A percentile compares a stretch with the other conserved stretches of the same genome.
These are phyloP conservation scores for Aspergillus incahuasiensis DNA, from an alignment of 495 filamentous ascomycete genomes.

Conservation along the genomic window DNA sequence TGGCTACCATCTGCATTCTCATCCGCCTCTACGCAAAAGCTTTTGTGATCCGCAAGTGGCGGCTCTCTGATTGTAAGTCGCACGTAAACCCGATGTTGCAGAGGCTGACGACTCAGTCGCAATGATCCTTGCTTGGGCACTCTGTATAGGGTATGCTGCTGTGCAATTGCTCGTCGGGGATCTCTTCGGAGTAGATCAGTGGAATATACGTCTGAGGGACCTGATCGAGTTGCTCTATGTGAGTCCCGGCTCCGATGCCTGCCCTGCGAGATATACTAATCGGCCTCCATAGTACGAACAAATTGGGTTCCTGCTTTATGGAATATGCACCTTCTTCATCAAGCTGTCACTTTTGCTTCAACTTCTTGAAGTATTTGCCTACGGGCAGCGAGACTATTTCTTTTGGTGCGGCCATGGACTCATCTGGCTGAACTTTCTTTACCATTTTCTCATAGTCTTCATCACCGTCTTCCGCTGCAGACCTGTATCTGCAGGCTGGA, in stretches of 20 bases:
- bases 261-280: neutral
- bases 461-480: neutral
- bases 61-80: constrained; percentile 2
- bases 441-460: neutral
- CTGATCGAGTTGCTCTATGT: neutral
- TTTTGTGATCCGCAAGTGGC: neutral
- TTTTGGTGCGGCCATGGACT: neutral
- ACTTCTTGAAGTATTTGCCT: neutral
- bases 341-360: neutral
- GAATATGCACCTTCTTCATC: neutral
- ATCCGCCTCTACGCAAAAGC: constrained; percentile 2
- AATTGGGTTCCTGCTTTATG: neutral
- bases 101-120: neutral
- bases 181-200: neutral
- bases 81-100: neutral
- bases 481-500: neutral
- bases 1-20: neutral
- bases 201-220: neutral
- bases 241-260: neutral
- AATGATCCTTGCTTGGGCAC: neutral
- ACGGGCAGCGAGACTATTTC: neutral
- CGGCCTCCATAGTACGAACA: neutral
- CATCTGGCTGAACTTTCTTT: constrained; percentile 1
- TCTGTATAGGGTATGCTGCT: neutral
- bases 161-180: neutral